Conservation (phyloP, 164 flowering plant species). For the Macadamia tetraphylla region DNA sequence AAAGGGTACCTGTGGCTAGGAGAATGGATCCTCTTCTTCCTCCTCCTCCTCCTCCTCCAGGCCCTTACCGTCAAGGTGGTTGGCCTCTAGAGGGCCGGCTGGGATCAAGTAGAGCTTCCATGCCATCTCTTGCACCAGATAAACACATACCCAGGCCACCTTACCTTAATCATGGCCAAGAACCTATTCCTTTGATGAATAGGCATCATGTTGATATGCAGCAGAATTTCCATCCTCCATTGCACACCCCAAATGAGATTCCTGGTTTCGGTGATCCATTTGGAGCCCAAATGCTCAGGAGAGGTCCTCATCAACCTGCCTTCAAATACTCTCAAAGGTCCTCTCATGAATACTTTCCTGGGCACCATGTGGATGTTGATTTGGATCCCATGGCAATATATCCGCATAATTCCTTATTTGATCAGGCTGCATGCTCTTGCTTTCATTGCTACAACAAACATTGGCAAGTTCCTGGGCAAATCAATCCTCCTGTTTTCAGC, state of each 20-base stretch:
- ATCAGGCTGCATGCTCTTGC: constrained; percentile 61
- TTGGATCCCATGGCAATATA: constrained; percentile 29
- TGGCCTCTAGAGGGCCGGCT: constrained; percentile 31
- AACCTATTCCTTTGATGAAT: constrained; percentile 21
- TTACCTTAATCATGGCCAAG: constrained; percentile 25
- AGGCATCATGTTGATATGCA: constrained; percentile 21
- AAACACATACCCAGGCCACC: constrained; percentile 26
- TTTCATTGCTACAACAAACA: constrained; percentile 42
- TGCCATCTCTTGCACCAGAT: constrained; percentile 28
- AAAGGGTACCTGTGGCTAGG: constrained; percentile 32
- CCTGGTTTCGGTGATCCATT: constrained; percentile 37
- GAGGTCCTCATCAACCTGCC: constrained; percentile 25
- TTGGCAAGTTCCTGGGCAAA: constrained; percentile 32
- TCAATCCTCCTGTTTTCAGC: constrained; percentile 23
- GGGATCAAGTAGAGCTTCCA: constrained; percentile 18
- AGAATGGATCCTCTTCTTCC: constrained; percentile 21
- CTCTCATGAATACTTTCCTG: constrained; percentile 30
- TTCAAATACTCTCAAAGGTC: constrained; percentile 26
- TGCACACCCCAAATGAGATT: constrained; percentile 29
- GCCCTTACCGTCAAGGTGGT: constrained; percentile 31
- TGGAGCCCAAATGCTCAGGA: constrained; percentile 28
- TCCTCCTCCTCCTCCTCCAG: constrained; percentile 12
- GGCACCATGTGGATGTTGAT: constrained; percentile 27
- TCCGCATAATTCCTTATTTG: constrained; percentile 32
- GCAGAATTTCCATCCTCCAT: constrained; percentile 36